phyloP scores from a whole-genome alignment of 2,329 filamentous ascomycete genomes.

The Diaporthe sp. region DNA sequence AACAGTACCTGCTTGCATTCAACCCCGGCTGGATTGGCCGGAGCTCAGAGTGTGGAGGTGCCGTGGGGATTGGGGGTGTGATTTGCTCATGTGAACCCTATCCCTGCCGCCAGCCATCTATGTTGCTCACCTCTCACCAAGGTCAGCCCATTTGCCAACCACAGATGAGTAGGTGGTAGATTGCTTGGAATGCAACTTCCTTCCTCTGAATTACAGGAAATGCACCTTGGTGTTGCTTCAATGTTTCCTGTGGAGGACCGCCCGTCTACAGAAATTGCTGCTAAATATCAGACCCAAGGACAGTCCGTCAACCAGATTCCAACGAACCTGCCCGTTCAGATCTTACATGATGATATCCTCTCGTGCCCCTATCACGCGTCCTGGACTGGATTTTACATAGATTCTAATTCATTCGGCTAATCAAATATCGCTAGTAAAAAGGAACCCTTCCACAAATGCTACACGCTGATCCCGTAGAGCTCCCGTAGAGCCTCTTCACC shows the following conservation, averaged over 20 bases:
- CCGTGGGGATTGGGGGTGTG: not conserved
- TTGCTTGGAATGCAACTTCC: too few species aligned
- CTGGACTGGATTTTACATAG: not conserved
- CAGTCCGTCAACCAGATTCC: too few species aligned
- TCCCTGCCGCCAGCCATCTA: too few species aligned
- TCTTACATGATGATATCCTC: not conserved
- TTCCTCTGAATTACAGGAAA: too few species aligned
- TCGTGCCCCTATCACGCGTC: not conserved
- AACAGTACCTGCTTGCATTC: conserved; percentile 1
- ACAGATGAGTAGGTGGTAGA: not conserved
- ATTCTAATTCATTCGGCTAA: conserved; percentile 12
- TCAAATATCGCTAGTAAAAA: conserved; percentile 32
- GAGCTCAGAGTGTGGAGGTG: conserved; percentile 2
- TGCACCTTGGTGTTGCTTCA: too few species aligned
- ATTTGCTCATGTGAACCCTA: not conserved
- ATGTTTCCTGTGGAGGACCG: too few species aligned
- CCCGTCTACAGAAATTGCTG: too few species aligned
- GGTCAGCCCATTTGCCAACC: not conserved
- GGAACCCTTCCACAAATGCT: conserved; percentile 12
- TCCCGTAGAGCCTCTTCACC: not conserved
- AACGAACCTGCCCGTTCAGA: not conserved
- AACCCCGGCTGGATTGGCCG: conserved; percentile 10
- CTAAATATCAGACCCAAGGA: too few species aligned
- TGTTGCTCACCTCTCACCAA: not conserved
- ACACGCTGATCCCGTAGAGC: not conserved